Evolutionary conservation across 2,329 filamentous ascomycete genomes (phyloP).

Genomic region (Dactylella cylindrospora): DNA sequence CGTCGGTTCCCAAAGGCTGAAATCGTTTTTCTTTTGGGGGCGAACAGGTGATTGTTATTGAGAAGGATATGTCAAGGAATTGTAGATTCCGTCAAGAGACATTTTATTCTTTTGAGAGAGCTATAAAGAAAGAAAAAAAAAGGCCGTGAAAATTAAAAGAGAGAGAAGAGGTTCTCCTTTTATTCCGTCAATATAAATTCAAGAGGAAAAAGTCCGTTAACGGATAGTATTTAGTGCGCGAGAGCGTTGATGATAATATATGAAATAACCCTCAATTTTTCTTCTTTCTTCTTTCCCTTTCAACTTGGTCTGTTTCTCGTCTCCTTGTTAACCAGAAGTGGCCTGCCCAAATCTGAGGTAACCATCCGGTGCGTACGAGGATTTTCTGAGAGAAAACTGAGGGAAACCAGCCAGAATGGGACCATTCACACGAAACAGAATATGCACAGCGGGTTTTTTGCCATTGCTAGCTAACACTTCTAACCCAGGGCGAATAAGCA

Average conservation of each 20-base stretch:
- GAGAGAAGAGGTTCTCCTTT: too few relatives aligned
- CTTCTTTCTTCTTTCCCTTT: background rate
- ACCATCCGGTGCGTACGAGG: slow-evolving; percentile 1
- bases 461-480: background rate
- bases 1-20: background rate
- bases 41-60: slow-evolving; percentile 5
- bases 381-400: slow-evolving; percentile 8
- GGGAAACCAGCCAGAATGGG: background rate
- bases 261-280: slow-evolving; percentile 2
- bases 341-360: slow-evolving; percentile 43
- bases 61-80: slow-evolving; percentile 18
- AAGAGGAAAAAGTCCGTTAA: slow-evolving; percentile 3
- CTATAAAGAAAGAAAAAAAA: background rate
- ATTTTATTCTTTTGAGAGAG: slow-evolving; percentile 14
- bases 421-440: background rate
- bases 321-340: background rate
- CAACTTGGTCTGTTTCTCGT: background rate
- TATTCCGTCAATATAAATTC: too few relatives aligned
- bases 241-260: slow-evolving; percentile 32
- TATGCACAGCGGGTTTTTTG: background rate
- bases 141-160: background rate
- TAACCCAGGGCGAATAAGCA: slow-evolving; percentile 42
- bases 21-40: slow-evolving; percentile 1
- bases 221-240: slow-evolving; percentile 13
- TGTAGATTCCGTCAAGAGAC: slow-evolving; percentile 18